phyloP scores from a whole-genome alignment of 257 asterid genomes.

The Verbena officinalis region DNA sequence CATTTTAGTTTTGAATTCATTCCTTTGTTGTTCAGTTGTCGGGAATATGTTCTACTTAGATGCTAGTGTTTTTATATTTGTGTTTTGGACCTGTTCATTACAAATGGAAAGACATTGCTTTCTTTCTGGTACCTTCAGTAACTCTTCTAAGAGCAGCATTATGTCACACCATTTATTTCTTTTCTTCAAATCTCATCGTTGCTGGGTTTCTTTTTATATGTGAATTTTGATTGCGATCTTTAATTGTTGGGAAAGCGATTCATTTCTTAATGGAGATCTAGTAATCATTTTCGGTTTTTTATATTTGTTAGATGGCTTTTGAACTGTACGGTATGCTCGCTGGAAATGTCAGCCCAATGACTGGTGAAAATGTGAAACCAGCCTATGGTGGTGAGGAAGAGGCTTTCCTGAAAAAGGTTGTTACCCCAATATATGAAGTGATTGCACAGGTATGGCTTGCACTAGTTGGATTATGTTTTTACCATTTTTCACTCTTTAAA shows the following conservation, averaged over 20 bases:
- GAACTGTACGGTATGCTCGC: constrained; percentile 99
- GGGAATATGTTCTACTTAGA: neutral
- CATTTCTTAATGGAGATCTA: constrained; percentile 5
- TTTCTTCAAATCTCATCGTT: neutral
- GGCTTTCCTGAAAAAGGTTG: constrained; percentile 86
- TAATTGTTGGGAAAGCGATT: constrained; percentile 7
- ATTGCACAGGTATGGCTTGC: constrained; percentile 74
- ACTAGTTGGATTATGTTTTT: constrained; percentile 15
- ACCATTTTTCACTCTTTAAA: neutral
- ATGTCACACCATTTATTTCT: neutral
- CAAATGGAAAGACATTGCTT: constrained; percentile 4
- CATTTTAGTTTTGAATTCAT: neutral
- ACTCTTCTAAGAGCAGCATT: neutral
- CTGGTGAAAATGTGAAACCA: constrained; percentile 98
- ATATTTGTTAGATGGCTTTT: constrained; percentile 79
- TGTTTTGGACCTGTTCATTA: constrained; percentile 1
- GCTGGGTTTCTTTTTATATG: neutral
- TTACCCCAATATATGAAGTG: constrained; percentile 95
- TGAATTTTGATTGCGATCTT: constrained; percentile 9
- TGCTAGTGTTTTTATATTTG: constrained; percentile 5
- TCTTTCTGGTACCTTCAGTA: neutral
- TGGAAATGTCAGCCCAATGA: constrained; percentile 97
- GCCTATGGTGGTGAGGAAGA: constrained; percentile 99
- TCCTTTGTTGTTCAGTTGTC: neutral
- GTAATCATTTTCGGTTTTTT: constrained; percentile 16